Evolutionary conservation across 805 yeast species (phyloP).

Genomic region (Jamesozyma spencerorum): DNA sequence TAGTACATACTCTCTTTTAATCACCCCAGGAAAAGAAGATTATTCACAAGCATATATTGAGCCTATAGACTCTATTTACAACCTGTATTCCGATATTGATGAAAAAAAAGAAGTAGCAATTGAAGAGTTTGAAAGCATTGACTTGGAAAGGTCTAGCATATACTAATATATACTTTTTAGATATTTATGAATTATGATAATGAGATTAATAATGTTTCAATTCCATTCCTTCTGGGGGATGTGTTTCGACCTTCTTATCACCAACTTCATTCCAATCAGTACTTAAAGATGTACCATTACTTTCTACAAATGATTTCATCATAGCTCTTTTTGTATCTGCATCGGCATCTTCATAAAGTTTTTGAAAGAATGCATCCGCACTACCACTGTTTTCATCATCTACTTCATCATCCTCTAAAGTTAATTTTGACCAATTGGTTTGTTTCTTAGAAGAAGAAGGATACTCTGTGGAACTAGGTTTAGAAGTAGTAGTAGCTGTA

Average conservation of each 20-base stretch:
- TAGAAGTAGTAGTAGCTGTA: background rate
- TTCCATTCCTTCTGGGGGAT: constrained; percentile 70
- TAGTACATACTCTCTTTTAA: too few species aligned
- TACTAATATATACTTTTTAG: too few species aligned
- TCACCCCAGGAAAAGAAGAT: too few species aligned
- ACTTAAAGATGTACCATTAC: constrained; percentile 86
- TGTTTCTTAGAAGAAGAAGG: constrained; percentile 58
- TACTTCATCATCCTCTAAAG: constrained; percentile 37
- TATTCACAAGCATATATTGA: too few species aligned
- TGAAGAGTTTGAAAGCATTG: too few species aligned
- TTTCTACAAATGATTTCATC: constrained; percentile 93
- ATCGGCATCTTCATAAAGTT: constrained; percentile 68
- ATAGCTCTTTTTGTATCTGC: constrained; percentile 86
- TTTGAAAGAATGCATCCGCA: constrained; percentile 62
- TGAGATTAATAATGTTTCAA: constrained; percentile 36
- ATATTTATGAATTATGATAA: too few species aligned
- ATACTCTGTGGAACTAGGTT: constrained; percentile 25
- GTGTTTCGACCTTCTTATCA: constrained; percentile 49
- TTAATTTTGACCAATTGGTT: constrained; percentile 62
- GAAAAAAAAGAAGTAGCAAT: too few species aligned
- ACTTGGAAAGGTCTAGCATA: too few species aligned
- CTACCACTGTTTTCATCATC: constrained; percentile 38
- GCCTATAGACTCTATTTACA: too few species aligned
- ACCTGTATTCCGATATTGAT: too few species aligned
- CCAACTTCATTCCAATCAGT: constrained; percentile 90